These are phyloP conservation scores for Talaromyces sp. DNA, from an alignment of 2,329 filamentous ascomycete species.

Conservation along the genomic window DNA sequence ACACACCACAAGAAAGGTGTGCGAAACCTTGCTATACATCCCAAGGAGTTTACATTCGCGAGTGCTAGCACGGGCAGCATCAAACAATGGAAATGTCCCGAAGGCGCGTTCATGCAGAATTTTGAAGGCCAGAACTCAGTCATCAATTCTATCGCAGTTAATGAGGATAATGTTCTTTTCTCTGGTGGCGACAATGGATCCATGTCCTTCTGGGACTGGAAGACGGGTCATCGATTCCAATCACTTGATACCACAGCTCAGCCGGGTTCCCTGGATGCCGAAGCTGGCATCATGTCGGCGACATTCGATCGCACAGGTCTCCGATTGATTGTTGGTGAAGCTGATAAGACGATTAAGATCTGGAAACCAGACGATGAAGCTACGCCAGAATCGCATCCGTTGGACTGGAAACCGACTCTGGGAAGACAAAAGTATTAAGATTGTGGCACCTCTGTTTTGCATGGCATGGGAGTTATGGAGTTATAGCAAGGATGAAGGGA, in stretches of 20 bases:
- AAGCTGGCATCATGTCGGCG: constrained; percentile 90
- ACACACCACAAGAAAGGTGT: constrained; percentile 99
- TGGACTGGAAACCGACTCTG: constrained; percentile 86
- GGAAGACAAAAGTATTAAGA: constrained; percentile 69
- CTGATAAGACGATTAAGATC: constrained; percentile 97
- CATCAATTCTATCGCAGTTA: constrained; percentile 89
- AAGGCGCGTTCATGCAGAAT: constrained; percentile 98
- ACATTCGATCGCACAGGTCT: constrained; percentile 88
- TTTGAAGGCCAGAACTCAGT: constrained; percentile 96
- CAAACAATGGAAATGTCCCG: constrained; percentile 99
- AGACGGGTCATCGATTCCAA: constrained; percentile 89
- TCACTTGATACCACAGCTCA: constrained; percentile 86
- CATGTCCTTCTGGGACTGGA: constrained; percentile 99
- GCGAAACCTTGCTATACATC: constrained; percentile 76
- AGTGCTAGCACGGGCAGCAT: constrained; percentile 88
- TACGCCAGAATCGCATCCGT: constrained; percentile 83
- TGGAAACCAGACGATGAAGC: constrained; percentile 94
- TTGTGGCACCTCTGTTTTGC: constrained; percentile 20
- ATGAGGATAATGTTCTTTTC: constrained; percentile 92
- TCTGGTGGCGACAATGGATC: constrained; percentile 94
- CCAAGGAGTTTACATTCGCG: constrained; percentile 93
- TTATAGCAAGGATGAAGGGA: neutral
- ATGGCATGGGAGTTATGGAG: constrained; percentile 29
- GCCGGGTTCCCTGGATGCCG: constrained; percentile 88
- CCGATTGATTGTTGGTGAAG: constrained; percentile 87